Base-by-base conservation (phyloP, 371 early-diverging fungal genomes). In the Mucor circinelloides region DNA sequence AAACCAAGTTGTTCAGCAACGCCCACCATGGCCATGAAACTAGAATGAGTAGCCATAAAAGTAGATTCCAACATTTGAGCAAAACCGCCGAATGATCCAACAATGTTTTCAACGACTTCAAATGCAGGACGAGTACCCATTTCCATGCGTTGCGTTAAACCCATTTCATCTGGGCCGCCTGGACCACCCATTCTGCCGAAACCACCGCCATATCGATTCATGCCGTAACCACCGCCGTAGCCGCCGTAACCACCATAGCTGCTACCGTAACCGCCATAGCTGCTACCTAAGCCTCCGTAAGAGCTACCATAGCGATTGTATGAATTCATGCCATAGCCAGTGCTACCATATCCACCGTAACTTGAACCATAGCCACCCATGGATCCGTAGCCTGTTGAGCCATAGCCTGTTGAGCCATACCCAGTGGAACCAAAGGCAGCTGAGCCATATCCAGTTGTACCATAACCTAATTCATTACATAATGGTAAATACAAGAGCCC, bases 31-130 rank as follows among this genome's bases (percentile, higher is more conserved):
- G 97, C 97, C 97, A 97, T 97, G 66, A 97, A 97, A 23, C 94
- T 93, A 8, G 96, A 95, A 74, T 97, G 96, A 0, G 99, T 97
- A 10, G 98, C 97, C 87, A 95, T 93, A 75, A 93, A 96, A 1
- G 99, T 98, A 0, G 96, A 95, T 60, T 97, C 99, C 23, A 99
- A 87, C 99, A 99, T 97, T 67, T 96, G 96, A 9, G 97, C 90
- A 80, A 98, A 95, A 6, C 98, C 98, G 17, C 95, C 96, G 86
- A 98, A 97, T 0, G 98, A 94, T 50, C 95, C 93, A 4, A 98
- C 98, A 52, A 98, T 88, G 12, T 91, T 89, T 69, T 96, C 96
- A 36, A 98, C 90, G 30, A 94, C 80, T 77, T 95, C 93, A 75
- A 98, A 98, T 0, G 98, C 92, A 21, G 94, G 85, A 34, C 93